Evolutionary conservation across 108 stramenopile species (phyloP), one percentile per base, ranked within the genome.

Genomic region (Bacterosira constricta): DNA sequence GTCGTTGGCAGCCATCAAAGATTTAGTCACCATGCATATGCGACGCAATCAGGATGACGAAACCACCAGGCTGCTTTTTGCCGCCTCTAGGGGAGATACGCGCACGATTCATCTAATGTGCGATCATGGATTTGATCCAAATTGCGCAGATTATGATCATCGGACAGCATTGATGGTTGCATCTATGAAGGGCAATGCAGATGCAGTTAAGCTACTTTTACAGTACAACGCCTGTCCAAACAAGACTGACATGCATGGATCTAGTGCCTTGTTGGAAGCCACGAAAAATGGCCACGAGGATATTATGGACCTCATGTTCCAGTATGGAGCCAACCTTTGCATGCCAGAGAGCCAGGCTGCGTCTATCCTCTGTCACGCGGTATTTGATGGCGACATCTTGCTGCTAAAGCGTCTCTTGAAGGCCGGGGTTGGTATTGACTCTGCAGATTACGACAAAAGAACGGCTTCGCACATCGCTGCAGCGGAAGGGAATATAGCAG

Each of bases 81-180:
- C 89, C 9, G 86, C 89, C 11, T 83, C 86, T 11, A 71, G 89
- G 49, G 85, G 83, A 29, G 89, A 90, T 60, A 80, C 81, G 6
- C 41, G 36, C n/a, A 88, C 89, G 12, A 85, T 90, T 52, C 25
- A 73, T 2, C 74, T 87, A 13, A 86, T 90, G 83, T 86, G 83
- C 53, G 74, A 80, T 11, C 82, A 87, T 34, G 86, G 86, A 26
- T 90, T 90, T 63, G 83, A 90, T 57, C 85, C 89, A 7, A 80
- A 90, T 69, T 83, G 76, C 54, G 35, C 70, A 6, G 89, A 90
- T 55, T 90, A 90, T 46, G 89, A 90, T 67, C 44, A 68, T 37
- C 69, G 89, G 32, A 86, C 89, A 25, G 89, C 89, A 23, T 37
- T 90, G 27, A 87, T 88, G 86, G 89, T 90, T 4, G 85, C 86